Conservation (phyloP, 2,329 filamentous ascomycete species). For the Cryphonectria parasitica region DNA sequence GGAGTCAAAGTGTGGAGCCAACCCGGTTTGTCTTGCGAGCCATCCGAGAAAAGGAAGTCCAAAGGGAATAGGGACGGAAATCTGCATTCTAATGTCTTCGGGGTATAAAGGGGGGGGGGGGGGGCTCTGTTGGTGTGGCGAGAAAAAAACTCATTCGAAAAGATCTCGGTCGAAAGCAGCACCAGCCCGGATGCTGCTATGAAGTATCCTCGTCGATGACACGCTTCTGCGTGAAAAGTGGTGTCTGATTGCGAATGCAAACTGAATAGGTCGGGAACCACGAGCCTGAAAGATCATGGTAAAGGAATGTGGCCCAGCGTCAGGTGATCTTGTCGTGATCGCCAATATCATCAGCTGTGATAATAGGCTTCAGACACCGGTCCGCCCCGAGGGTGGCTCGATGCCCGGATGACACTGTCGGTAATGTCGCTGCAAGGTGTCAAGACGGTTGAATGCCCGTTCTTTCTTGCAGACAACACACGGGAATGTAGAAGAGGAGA, state of each 20-base stretch:
- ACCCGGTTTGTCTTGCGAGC: background rate
- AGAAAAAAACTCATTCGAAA: slow-evolving; percentile 4
- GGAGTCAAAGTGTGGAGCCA: background rate
- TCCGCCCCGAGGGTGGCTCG: slow-evolving; percentile 41
- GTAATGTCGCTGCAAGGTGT: slow-evolving; percentile 31
- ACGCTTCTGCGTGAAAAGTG: slow-evolving; percentile 2
- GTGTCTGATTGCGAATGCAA: slow-evolving; percentile 2
- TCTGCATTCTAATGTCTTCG: slow-evolving; percentile 28
- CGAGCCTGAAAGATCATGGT: slow-evolving; percentile 20
- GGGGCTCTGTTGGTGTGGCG: slow-evolving; percentile 4
- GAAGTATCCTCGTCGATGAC: slow-evolving; percentile 21
- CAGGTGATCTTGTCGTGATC: background rate
- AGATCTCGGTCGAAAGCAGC: slow-evolving; percentile 28
- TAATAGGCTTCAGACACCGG: slow-evolving; percentile 16
- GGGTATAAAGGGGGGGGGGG: slow-evolving; percentile 19
- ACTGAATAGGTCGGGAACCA: slow-evolving; percentile 12
- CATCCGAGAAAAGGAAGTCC: background rate
- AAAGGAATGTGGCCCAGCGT: slow-evolving; percentile 9
- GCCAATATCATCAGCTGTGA: slow-evolving; percentile 9
- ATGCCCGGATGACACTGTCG: slow-evolving; percentile 43
- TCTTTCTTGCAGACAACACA: slow-evolving; percentile 30
- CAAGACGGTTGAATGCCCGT: slow-evolving; percentile 28
- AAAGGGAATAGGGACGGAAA: slow-evolving; percentile 8
- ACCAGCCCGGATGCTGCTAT: slow-evolving; percentile 29
- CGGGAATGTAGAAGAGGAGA: slow-evolving; percentile 26